phyloP scores from a whole-genome alignment of 2,329 filamentous ascomycete species.

The Hypoxylon sp. region DNA sequence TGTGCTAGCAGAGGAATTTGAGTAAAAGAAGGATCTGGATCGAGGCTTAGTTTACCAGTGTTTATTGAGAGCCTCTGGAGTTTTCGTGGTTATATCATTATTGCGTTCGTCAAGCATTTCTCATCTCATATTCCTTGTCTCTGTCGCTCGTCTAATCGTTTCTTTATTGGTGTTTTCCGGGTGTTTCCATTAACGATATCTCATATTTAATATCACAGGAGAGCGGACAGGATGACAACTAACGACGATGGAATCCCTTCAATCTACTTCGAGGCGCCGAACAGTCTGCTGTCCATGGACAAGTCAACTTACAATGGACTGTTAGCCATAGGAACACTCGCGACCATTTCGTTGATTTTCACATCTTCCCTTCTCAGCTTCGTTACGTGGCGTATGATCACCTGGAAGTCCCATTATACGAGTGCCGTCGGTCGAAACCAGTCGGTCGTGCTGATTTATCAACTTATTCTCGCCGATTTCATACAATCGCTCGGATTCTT shows the following conservation, averaged over 20 bases:
- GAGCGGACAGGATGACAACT: conserved; percentile 27
- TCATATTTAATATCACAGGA: neutral
- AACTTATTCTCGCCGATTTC: conserved; percentile 61
- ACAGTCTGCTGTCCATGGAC: conserved; percentile 37
- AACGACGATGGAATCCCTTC: conserved; percentile 29
- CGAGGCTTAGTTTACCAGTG: conserved; percentile 4
- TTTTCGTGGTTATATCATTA: conserved; percentile 5
- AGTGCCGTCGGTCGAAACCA: conserved; percentile 53
- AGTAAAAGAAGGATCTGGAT: neutral
- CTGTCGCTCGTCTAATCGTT: neutral
- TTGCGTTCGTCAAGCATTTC: neutral
- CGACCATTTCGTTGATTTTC: conserved; percentile 56
- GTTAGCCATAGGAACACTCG: conserved; percentile 54
- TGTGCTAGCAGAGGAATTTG: conserved; percentile 1
- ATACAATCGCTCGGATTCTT: conserved; percentile 59
- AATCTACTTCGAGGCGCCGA: conserved; percentile 32
- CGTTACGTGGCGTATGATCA: conserved; percentile 57
- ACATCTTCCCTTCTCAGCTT: conserved; percentile 53
- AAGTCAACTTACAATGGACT: conserved; percentile 47
- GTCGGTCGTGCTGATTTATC: conserved; percentile 63
- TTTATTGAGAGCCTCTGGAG: neutral
- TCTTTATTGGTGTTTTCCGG: neutral
- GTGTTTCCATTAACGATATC: neutral
- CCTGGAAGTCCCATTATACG: conserved; percentile 47
- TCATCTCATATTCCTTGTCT: neutral